Evolutionary conservation across 176 grass and related monocot species (phyloP).

Genomic region (Aegilops sharonensis): DNA sequence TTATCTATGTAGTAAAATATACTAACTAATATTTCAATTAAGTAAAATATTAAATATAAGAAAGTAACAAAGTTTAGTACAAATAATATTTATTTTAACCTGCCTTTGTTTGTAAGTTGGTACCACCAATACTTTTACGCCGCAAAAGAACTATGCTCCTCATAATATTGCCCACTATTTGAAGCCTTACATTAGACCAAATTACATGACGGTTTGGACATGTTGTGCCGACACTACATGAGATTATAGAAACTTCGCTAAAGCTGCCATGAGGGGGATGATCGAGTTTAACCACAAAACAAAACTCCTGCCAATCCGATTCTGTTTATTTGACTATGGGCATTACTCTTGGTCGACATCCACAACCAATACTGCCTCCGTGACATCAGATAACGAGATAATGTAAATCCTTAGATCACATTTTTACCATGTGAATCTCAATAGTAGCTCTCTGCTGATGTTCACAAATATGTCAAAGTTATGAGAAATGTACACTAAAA

Average conservation of each 20-base stretch:
- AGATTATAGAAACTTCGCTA: neutral
- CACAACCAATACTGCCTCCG: accelerated
- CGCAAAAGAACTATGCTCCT: too few species aligned
- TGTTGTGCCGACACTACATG: accelerated
- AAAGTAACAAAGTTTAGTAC: neutral
- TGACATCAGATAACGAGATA: neutral
- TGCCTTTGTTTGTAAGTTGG: accelerated
- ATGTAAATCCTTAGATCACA: neutral
- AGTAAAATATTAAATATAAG: neutral
- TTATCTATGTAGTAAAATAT: neutral
- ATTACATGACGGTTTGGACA: accelerated
- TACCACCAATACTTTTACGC: accelerated
- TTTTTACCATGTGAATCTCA: neutral
- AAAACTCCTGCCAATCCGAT: accelerated
- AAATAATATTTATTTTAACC: neutral
- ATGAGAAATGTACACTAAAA: neutral
- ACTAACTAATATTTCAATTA: neutral
- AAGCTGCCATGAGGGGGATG: accelerated
- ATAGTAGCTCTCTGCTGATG: neutral
- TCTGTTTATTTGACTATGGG: accelerated
- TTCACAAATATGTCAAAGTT: accelerated
- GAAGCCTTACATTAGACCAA: too few species aligned
- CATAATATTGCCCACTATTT: too few species aligned
- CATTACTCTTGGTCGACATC: neutral
- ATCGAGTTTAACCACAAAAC: neutral